Evolutionary conservation across 805 yeast genomes (phyloP).

Genomic region (Zygoascus ofunaensis): DNA sequence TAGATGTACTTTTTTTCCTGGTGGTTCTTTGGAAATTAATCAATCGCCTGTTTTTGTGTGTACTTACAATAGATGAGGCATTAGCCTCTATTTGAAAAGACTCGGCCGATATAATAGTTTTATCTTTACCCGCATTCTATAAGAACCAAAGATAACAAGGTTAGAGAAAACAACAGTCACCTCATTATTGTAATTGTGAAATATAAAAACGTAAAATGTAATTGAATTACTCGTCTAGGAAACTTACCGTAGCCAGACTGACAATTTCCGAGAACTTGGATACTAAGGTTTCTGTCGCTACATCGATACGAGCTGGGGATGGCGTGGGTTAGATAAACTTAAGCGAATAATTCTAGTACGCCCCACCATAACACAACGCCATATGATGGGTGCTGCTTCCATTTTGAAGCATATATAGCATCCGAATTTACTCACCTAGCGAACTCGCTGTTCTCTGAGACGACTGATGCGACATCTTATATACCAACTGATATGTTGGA

Average conservation of each 20-base stretch:
- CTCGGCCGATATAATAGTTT: slow-evolving; percentile 31
- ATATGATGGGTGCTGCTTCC: too few species aligned
- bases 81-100: slow-evolving; percentile 32
- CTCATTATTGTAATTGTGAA: too few species aligned
- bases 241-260: slow-evolving; percentile 21
- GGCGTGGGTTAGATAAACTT: too few species aligned
- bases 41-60: neutral
- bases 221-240: neutral
- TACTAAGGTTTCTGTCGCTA: slow-evolving; percentile 20
- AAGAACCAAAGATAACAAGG: too few species aligned
- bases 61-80: slow-evolving; percentile 26
- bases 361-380: too few species aligned
- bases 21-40: neutral
- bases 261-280: slow-evolving; percentile 24
- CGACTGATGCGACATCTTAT: slow-evolving; percentile 12
- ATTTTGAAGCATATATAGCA: neutral
- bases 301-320: slow-evolving; percentile 20
- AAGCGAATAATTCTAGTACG: too few species aligned
- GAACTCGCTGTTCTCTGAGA: slow-evolving; percentile 18
- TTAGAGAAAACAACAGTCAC: too few species aligned
- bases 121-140: slow-evolving; percentile 24
- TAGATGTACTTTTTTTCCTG: too few species aligned
- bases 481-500: too few species aligned
- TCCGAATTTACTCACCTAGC: slow-evolving; percentile 16
- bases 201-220: too few species aligned